phyloP scores from a whole-genome alignment of 2,329 filamentous ascomycete genomes.

The Xylaria sp. region DNA sequence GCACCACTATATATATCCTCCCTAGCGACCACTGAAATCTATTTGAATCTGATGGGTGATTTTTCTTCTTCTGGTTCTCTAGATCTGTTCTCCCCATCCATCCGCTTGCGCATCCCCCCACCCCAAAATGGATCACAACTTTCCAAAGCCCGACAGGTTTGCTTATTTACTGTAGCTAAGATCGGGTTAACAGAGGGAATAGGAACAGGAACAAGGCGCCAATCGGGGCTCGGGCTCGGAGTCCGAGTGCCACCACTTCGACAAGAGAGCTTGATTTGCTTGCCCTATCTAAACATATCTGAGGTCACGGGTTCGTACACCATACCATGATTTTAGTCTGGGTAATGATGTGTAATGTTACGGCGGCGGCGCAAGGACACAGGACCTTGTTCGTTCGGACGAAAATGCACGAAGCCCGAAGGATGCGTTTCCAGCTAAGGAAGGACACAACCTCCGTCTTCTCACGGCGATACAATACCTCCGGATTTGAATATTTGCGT shows the following conservation, averaged over 20 bases:
- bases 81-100: not conserved
- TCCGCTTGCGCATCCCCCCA: not conserved
- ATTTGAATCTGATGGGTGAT: not conserved
- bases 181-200: not conserved
- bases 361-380: not conserved
- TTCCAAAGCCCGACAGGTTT: not conserved
- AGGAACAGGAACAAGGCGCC: not conserved
- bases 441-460: not conserved
- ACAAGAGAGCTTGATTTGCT: not conserved
- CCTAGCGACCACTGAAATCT: not conserved
- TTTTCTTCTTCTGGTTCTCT: not conserved
- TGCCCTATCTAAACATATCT: slow-evolving; percentile 1
- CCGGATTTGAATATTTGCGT: not conserved
- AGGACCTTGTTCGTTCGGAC: slow-evolving; percentile 5
- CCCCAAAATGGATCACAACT: not conserved
- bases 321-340: no score
- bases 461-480: slow-evolving; percentile 1
- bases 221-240: slow-evolving; percentile 23
- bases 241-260: slow-evolving; percentile 15
- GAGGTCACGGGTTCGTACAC: not conserved
- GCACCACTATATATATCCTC: not conserved
- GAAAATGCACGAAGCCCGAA: slow-evolving; percentile 12
- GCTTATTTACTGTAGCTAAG: slow-evolving; percentile 12
- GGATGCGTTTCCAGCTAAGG: slow-evolving; percentile 9
- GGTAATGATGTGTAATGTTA: not conserved